Percentiles rank a stretch among this genome's conserved stretches.
Conservation (phyloP, 495 filamentous ascomycete species). For the Penicillium ochrochloron region DNA sequence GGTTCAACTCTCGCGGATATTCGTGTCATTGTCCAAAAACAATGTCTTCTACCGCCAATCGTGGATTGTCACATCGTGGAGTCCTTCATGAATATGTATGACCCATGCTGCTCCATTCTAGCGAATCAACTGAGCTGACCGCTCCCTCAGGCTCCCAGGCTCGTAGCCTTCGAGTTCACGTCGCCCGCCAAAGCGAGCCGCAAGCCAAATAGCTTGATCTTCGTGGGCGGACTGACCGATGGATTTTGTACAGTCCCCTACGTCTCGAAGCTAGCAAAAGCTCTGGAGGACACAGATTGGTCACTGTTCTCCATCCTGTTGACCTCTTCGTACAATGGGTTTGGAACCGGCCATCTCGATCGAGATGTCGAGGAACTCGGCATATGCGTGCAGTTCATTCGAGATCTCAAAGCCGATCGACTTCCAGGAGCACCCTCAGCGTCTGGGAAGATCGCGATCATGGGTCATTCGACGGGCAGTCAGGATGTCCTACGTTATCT, state of each 20-base stretch:
- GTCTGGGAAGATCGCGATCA: slow-evolving; percentile 69
- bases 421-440: slow-evolving; percentile 37
- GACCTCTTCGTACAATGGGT: slow-evolving; percentile 70
- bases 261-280: slow-evolving; percentile 53
- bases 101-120: neutral
- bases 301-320: slow-evolving; percentile 65
- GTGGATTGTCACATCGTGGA: slow-evolving; percentile 33
- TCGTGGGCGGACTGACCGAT: slow-evolving; percentile 84
- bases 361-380: slow-evolving; percentile 76
- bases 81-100: slow-evolving; percentile 49
- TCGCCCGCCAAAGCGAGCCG: slow-evolving; percentile 31
- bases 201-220: slow-evolving; percentile 72
- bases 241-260: slow-evolving; percentile 73
- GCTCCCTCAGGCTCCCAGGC: slow-evolving; percentile 49
- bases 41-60: slow-evolving; percentile 20
- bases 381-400: slow-evolving; percentile 72
- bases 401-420: slow-evolving; percentile 36
- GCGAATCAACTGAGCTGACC: slow-evolving; percentile 13
- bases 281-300: slow-evolving; percentile 64
- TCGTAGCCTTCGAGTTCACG: slow-evolving; percentile 64
- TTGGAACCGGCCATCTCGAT: slow-evolving; percentile 69
- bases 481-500: slow-evolving; percentile 87
- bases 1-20: neutral
- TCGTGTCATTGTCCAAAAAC: neutral
- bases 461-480: slow-evolving; percentile 89